Base-by-base conservation (phyloP, 2,329 filamentous ascomycete species). In the Neopestalotiopsis rosae region DNA sequence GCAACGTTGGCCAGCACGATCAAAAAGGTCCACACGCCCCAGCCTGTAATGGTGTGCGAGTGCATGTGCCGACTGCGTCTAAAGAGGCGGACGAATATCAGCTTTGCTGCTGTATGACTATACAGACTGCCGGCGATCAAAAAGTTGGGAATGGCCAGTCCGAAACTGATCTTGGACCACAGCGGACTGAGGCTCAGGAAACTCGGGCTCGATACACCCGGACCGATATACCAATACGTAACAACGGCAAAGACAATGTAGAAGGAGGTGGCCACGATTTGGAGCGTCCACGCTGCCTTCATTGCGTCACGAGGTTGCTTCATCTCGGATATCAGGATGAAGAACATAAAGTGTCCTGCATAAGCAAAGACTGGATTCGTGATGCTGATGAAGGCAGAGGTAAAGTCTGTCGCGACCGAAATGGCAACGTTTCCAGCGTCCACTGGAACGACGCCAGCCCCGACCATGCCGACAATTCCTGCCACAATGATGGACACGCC, bases 281-380 rank as follows among this genome's bases (percentile, higher is more conserved):
- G 85, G 30, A 88, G 79, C 3, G 80, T 78, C 76, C 82, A 86
- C 0, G 85, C 85, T 0, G 86, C 82, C 68, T 86, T 85, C 81
- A 86, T 86, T 2, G 84, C 83, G 65, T 87, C 84, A 66, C 81
- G 79, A 5, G 86, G 86, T 56, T 79, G 77, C 69, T 81, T 81
- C 85, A 88, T 87, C 72, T 88, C 86, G 0, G 84, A 86, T 52
- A 87, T 84, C 42, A 87, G 79, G 61, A 85, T 81, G 76, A 87
- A 87, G 74, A 87, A 87, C 81, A 86, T 85, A 74, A 86, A 86
- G 68, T 87, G 85, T 4, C 84, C 85, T 0, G 85, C 84, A 73
- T 84, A 87, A 0, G 85, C 81, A 69, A 88, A 87, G 0, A 87
- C 85, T 0, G 85, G 85, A 71, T 87, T 87, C 13, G 83, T 86